Conservation (phyloP, 257 asterid genomes). For the Nicotiana knightiana region DNA sequence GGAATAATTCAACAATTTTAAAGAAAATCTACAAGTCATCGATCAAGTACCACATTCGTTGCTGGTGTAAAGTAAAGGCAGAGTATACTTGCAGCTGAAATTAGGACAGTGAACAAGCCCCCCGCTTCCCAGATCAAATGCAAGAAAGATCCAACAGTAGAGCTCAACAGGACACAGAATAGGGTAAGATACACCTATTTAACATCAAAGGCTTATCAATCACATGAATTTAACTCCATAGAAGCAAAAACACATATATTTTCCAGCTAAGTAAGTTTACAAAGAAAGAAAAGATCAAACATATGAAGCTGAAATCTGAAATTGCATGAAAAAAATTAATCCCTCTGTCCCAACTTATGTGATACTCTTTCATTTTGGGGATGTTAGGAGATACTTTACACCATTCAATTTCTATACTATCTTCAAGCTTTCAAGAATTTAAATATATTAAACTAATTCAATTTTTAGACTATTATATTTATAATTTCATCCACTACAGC, state of each 20-base stretch:
- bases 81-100: neutral
- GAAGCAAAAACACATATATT: neutral
- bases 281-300: neutral
- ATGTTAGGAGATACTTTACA: too few relatives aligned
- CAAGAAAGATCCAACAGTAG: neutral
- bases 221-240: neutral
- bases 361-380: too few relatives aligned
- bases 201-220: neutral
- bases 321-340: too few relatives aligned
- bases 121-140: neutral
- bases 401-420: neutral
- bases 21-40: neutral
- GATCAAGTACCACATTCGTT: neutral
- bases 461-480: too few relatives aligned
- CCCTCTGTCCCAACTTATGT: too few relatives aligned
- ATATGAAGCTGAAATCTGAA: neutral
- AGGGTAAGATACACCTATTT: constrained; percentile 1
- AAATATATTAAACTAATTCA: too few relatives aligned
- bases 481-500: too few relatives aligned
- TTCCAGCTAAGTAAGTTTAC: neutral
- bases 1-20: neutral
- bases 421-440: neutral
- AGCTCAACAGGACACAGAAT: neutral
- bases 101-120: neutral
- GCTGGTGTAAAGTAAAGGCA: neutral